A percentile compares a stretch with the other conserved stretches of the same genome.
Conservation (phyloP, 1,139 yeast genomes). For the Suhomyces anneliseae region DNA sequence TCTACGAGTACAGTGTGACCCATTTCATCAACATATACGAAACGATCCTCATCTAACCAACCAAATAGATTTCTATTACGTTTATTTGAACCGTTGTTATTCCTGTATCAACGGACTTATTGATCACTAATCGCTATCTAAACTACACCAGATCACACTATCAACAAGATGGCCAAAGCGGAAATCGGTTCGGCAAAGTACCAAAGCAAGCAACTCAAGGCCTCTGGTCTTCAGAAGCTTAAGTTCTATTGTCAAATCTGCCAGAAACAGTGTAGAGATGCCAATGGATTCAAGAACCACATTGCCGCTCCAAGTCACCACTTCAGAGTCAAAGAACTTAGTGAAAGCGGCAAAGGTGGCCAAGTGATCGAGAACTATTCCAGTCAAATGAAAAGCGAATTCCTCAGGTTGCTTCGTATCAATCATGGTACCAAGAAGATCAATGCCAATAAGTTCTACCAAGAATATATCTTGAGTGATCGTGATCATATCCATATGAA, state of each 20-base stretch:
- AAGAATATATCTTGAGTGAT: slow-evolving; percentile 75
- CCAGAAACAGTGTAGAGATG: slow-evolving; percentile 90
- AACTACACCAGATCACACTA: not conserved
- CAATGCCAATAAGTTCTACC: slow-evolving; percentile 84
- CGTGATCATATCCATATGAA: slow-evolving; percentile 87
- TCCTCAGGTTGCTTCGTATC: slow-evolving; percentile 58
- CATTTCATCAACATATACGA: no score
- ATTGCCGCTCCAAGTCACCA: slow-evolving; percentile 74
- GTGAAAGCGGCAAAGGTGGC: slow-evolving; percentile 39
- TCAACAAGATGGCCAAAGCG: slow-evolving; percentile 37
- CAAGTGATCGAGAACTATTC: slow-evolving; percentile 61
- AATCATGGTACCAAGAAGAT: slow-evolving; percentile 82
- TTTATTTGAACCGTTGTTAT: no score
- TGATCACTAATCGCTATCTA: no score
- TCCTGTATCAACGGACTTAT: no score
- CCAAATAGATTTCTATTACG: no score
- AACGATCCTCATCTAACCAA: no score
- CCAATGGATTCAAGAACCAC: slow-evolving; percentile 92
- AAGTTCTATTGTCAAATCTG: slow-evolving; percentile 91
- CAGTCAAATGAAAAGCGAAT: slow-evolving; percentile 58
- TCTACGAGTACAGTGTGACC: no score
- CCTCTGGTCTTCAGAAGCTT: slow-evolving; percentile 82
- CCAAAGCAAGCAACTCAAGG: slow-evolving; percentile 73
- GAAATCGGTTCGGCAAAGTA: slow-evolving; percentile 84
- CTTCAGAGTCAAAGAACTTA: slow-evolving; percentile 42